A percentile compares a stretch with the other conserved stretches of the same genome.
These are phyloP conservation scores for Xylariaceae sp. DNA, from an alignment of 2,329 filamentous ascomycete genomes.

Conservation along the genomic window DNA sequence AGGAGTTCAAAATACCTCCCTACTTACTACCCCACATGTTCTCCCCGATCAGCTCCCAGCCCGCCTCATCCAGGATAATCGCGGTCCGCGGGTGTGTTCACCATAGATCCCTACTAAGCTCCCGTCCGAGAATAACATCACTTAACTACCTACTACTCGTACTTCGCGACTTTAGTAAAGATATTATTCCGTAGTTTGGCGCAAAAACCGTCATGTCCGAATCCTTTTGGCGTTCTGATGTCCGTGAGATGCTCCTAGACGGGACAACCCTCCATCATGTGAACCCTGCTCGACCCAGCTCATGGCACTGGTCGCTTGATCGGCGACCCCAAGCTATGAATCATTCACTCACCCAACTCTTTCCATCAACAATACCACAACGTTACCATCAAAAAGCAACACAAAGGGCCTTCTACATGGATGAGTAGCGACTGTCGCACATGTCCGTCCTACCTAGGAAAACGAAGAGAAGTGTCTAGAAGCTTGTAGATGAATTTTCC, in stretches of 20 bases:
- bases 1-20: not conserved
- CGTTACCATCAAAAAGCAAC: too few species aligned
- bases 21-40: constrained; percentile 8
- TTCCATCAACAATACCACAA: too few species aligned
- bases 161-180: not conserved
- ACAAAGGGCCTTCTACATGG: too few species aligned
- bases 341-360: not conserved
- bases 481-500: too few species aligned
- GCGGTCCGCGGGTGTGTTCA: too few species aligned
- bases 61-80: too few species aligned
- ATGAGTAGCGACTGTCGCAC: too few species aligned
- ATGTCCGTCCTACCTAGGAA: too few species aligned
- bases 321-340: not conserved
- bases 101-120: too few species aligned
- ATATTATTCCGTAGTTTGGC: not conserved
- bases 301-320: constrained; percentile 16
- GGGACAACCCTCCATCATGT: constrained; percentile 14
- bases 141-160: too few species aligned
- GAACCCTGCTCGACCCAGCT: constrained; percentile 6
- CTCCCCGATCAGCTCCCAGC: not conserved
- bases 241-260: constrained; percentile 11
- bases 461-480: too few species aligned
- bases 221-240: constrained; percentile 3
- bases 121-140: too few species aligned
- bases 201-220: constrained; percentile 8